phyloP scores from a whole-genome alignment of 352 stramenopile species.

The Globisporangium cylindrosporum region DNA sequence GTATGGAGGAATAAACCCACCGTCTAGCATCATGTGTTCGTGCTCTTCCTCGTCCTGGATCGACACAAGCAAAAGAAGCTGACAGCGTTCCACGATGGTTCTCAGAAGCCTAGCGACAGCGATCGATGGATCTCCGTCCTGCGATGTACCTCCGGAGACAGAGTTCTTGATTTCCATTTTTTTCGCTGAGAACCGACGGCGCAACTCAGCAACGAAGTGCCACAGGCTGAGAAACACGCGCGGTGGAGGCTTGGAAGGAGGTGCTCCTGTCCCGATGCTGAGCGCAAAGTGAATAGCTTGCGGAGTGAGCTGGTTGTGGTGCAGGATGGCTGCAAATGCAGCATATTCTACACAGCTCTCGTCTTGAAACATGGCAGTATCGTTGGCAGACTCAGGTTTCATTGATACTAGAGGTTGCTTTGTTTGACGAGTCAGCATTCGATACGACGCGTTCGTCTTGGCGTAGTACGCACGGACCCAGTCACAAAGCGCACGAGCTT shows the following conservation, averaged over 20 bases:
- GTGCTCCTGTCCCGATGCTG: background rate
- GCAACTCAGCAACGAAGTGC: slow-evolving; percentile 51
- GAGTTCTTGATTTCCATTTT: slow-evolving; percentile 46
- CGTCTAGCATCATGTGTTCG: slow-evolving; percentile 25
- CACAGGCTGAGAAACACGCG: slow-evolving; percentile 35
- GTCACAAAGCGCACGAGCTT: slow-evolving; percentile 35
- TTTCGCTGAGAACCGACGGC: slow-evolving; percentile 33
- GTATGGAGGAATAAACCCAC: slow-evolving; percentile 30
- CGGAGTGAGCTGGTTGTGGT: slow-evolving; percentile 39
- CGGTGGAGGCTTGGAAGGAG: slow-evolving; percentile 17
- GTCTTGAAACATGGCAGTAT: background rate
- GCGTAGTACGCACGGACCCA: slow-evolving; percentile 55
- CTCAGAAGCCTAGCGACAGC: slow-evolving; percentile 18
- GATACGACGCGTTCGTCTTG: slow-evolving; percentile 54
- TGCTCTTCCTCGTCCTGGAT: slow-evolving; percentile 33
- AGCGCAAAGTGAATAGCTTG: slow-evolving; percentile 37
- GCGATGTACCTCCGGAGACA: background rate
- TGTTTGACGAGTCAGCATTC: slow-evolving; percentile 57
- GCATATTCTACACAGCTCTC: slow-evolving; percentile 42
- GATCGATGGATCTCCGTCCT: background rate
- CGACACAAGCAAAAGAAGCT: slow-evolving; percentile 35
- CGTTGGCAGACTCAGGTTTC: background rate
- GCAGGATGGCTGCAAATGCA: slow-evolving; percentile 53
- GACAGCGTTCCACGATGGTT: slow-evolving; percentile 38
- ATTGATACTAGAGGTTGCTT: slow-evolving; percentile 18